phyloP scores from a whole-genome alignment of 75 land plant genomes.

The Cunninghamia lanceolata region DNA sequence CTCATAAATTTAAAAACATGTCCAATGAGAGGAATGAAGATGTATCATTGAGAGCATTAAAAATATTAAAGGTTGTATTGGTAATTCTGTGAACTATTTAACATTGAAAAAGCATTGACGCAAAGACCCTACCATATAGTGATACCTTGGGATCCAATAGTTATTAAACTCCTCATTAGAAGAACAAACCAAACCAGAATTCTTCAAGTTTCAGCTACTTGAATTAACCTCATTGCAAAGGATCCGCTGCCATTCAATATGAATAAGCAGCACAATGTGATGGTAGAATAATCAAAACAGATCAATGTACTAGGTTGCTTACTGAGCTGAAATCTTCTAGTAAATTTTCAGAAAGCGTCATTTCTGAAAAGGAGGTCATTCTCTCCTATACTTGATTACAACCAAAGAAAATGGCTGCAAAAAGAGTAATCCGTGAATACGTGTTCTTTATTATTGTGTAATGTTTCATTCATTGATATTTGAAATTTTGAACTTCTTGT shows the following conservation, averaged over 20 bases:
- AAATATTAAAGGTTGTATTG: too few relatives aligned
- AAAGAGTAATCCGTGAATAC: background rate
- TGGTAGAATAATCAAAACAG: background rate
- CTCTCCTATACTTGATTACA: background rate
- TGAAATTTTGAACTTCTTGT: background rate
- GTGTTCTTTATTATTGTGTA: background rate
- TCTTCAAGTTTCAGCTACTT: too few relatives aligned
- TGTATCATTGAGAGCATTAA: background rate
- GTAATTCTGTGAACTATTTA: background rate
- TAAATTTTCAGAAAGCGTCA: background rate
- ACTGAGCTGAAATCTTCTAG: background rate
- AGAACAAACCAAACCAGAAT: too few relatives aligned
- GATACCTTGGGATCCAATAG: too few relatives aligned
- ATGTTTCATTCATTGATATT: background rate
- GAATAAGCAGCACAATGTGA: too few relatives aligned
- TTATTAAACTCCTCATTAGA: too few relatives aligned
- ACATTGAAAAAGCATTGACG: too few relatives aligned
- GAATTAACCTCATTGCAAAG: too few relatives aligned
- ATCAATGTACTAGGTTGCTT: background rate
- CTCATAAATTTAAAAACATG: background rate
- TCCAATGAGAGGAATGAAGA: background rate
- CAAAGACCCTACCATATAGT: too few relatives aligned
- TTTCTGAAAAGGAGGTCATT: background rate
- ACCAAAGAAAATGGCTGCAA: background rate
- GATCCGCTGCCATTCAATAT: too few relatives aligned